phyloP scores from a whole-genome alignment of 2,329 filamentous ascomycete genomes.

The Diplodia intermedia region DNA sequence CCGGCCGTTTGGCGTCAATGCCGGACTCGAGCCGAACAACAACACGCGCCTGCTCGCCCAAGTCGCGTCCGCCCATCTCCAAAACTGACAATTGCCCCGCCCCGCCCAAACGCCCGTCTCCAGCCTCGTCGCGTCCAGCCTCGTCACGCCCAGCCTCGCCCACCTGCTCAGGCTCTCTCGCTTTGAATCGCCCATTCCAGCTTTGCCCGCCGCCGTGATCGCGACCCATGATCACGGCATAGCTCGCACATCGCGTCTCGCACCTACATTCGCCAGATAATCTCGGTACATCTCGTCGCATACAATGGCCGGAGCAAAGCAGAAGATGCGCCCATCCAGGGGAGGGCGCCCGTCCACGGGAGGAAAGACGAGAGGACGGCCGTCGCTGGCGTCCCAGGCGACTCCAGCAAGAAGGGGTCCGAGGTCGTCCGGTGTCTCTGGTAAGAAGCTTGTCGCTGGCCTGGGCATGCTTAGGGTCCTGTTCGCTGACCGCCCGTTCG shows the following conservation, averaged over 20 bases:
- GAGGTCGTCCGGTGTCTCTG: slow-evolving; percentile 10
- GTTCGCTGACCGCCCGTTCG: not conserved
- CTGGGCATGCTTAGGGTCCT: not conserved
- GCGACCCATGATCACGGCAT: slow-evolving; percentile 13
- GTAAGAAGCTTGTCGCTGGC: not conserved
- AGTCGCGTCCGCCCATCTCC: not conserved
- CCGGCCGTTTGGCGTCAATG: slow-evolving; percentile 4
- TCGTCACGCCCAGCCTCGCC: not conserved
- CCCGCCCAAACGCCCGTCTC: not conserved
- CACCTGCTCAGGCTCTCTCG: not conserved
- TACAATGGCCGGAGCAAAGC: slow-evolving; percentile 12
- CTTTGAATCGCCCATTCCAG: not conserved
- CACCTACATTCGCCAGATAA: not conserved
- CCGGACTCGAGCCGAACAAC: slow-evolving; percentile 3
- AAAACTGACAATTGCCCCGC: not conserved
- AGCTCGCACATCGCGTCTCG: slow-evolving; percentile 2
- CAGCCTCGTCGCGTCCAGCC: not conserved
- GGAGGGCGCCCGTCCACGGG: slow-evolving; percentile 1
- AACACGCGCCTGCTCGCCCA: not conserved
- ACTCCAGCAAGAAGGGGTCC: not conserved
- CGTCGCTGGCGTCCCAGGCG: not conserved
- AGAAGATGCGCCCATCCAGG: not conserved
- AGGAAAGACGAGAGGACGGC: slow-evolving; percentile 4
- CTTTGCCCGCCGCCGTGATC: not conserved
- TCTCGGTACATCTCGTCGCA: not conserved